Evolutionary conservation across 2,329 filamentous ascomycete species (phyloP).

Genomic region (Hypoxylon sp.): DNA sequence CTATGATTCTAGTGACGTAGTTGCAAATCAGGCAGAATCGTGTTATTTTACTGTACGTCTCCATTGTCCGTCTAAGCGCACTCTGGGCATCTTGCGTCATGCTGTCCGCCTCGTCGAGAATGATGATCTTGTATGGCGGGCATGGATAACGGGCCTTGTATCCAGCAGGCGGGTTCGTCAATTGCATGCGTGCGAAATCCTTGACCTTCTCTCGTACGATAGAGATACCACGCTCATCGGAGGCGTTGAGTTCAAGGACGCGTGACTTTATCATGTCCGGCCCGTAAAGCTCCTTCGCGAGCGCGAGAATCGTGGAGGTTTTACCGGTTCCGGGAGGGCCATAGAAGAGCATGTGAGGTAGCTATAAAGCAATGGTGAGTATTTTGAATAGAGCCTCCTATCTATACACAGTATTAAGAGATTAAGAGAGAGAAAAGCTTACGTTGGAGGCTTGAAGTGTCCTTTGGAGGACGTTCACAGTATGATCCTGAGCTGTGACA

Average conservation of each 20-base stretch:
- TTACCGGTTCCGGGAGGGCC: slow-evolving; percentile 97
- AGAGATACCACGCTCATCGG: slow-evolving; percentile 96
- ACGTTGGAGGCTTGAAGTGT: slow-evolving; percentile 96
- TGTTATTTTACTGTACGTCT: slow-evolving; percentile 96
- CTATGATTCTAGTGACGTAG: slow-evolving; percentile 98
- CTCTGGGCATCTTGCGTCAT: slow-evolving; percentile 99
- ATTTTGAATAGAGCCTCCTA: slow-evolving; percentile 5
- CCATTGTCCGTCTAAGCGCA: slow-evolving; percentile 94
- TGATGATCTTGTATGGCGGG: slow-evolving; percentile 98
- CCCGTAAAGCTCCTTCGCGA: slow-evolving; percentile 97
- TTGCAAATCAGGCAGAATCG: slow-evolving; percentile 98
- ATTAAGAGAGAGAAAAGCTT: slow-evolving; percentile 21
- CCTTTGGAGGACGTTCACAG: slow-evolving; percentile 89
- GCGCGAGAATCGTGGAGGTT: slow-evolving; percentile 95
- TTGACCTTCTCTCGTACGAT: slow-evolving; percentile 99
- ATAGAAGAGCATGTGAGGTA: slow-evolving; percentile 99
- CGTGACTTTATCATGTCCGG: slow-evolving; percentile 92
- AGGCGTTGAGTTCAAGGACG: slow-evolving; percentile 99
- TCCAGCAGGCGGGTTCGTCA: slow-evolving; percentile 81
- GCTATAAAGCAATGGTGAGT: slow-evolving; percentile 58
- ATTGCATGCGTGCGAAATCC: slow-evolving; percentile 94
- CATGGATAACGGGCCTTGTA: slow-evolving; percentile 84
- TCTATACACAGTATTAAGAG: no score
- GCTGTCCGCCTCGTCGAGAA: slow-evolving; percentile 96
- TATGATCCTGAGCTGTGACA: slow-evolving; percentile 98